Conservation (phyloP, 495 filamentous ascomycete species). For the Xylaria intraflava region DNA sequence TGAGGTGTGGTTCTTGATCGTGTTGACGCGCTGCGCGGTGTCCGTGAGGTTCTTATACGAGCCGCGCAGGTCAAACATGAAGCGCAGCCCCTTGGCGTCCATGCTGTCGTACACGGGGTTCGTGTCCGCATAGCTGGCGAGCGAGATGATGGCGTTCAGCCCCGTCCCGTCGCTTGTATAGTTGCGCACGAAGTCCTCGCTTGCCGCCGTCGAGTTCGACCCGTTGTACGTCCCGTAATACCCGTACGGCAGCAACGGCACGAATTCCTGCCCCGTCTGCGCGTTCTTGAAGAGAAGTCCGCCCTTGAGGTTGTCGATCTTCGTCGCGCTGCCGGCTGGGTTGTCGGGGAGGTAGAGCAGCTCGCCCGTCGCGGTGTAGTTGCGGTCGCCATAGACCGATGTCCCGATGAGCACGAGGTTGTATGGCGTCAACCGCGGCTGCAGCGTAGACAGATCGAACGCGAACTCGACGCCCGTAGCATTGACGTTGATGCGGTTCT, state of each 20-base stretch:
- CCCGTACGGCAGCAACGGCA: conserved; percentile 55
- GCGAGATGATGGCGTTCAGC: conserved; percentile 37
- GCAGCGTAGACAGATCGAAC: conserved; percentile 43
- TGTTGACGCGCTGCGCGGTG: conserved; percentile 46
- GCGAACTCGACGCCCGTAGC: conserved; percentile 39
- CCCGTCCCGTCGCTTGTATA: conserved; percentile 47
- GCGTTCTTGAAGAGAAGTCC: conserved; percentile 42
- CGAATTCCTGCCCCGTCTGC: conserved; percentile 28
- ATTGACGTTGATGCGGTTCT: conserved; percentile 38
- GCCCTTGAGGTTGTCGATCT: conserved; percentile 56
- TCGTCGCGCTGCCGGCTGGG: conserved; percentile 50
- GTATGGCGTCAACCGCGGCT: conserved; percentile 43
- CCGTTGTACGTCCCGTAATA: conserved; percentile 57
- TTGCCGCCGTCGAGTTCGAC: conserved; percentile 41
- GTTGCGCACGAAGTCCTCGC: conserved; percentile 36
- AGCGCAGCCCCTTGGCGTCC: conserved; percentile 50
- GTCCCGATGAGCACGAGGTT: conserved; percentile 33
- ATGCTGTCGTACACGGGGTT: conserved; percentile 47
- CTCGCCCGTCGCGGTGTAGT: conserved; percentile 36
- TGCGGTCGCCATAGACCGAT: conserved; percentile 27
- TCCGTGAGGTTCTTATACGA: conserved; percentile 52
- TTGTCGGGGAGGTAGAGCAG: conserved; percentile 54
- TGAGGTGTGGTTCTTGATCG: conserved; percentile 45
- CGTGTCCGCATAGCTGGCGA: conserved; percentile 34
- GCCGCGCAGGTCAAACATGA: conserved; percentile 60